phyloP scores from a whole-genome alignment of 306 rosid species.

The Dalbergia oliveri region DNA sequence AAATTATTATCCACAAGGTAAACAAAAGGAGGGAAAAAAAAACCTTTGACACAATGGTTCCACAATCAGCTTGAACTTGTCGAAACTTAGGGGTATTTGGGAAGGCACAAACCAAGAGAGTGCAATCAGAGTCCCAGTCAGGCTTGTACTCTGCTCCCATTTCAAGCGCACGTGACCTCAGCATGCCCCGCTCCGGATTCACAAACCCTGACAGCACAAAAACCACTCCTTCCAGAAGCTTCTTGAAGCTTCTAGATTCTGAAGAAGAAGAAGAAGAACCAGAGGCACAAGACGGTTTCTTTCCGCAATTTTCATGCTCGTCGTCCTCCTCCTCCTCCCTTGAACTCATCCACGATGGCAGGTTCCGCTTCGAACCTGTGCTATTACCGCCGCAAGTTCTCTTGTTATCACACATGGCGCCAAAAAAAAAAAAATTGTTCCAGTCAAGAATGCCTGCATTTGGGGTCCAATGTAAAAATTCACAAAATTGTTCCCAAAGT shows the following conservation, averaged over 20 bases:
- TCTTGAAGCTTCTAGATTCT: conserved; percentile 57
- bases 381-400: conserved; percentile 25
- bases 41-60: conserved; percentile 95
- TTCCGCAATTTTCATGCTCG: conserved; percentile 45
- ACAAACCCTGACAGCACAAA: conserved; percentile 94
- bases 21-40: conserved; percentile 27
- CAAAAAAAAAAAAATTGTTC: not conserved
- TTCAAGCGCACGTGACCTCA: conserved; percentile 89
- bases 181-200: conserved; percentile 85
- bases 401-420: conserved; percentile 62
- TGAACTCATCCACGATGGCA: conserved; percentile 77
- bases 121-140: conserved; percentile 88
- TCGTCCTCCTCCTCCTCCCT: conserved; percentile 53
- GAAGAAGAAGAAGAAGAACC: conserved; percentile 18
- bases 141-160: conserved; percentile 94
- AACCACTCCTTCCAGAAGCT: conserved; percentile 89
- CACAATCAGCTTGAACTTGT: conserved; percentile 88
- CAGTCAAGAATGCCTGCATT: conserved; percentile 15
- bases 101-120: conserved; percentile 92
- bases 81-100: conserved; percentile 90
- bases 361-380: conserved; percentile 62
- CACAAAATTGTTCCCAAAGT: not conserved
- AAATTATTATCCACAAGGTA: not conserved
- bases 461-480: not conserved
- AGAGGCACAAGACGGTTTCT: conserved; percentile 52